Evolutionary conservation across 2,329 filamentous ascomycete genomes (phyloP).

Genomic region (Davidsoniella eucalypti): DNA sequence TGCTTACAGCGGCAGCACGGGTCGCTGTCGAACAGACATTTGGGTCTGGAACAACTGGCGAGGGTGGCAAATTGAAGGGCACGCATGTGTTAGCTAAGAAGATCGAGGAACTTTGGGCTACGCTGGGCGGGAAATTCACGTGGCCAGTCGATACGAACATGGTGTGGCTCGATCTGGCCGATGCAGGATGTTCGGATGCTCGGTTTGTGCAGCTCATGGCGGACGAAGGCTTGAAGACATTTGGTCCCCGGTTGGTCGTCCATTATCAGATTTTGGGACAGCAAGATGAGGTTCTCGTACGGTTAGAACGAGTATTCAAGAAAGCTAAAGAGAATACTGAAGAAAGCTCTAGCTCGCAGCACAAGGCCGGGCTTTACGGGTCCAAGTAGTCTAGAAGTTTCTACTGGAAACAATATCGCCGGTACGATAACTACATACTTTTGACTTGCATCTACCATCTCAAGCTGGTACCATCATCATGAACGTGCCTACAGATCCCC

Average conservation of each 20-base stretch:
- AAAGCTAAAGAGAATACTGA: slow-evolving; percentile 18
- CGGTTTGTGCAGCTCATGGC: slow-evolving; percentile 25
- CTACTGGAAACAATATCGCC: too few relatives aligned
- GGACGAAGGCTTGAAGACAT: slow-evolving; percentile 27
- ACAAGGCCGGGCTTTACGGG: too few relatives aligned
- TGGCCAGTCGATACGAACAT: slow-evolving; percentile 78
- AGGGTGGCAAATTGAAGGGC: slow-evolving; percentile 39
- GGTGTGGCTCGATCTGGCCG: slow-evolving; percentile 65
- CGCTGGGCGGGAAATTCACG: slow-evolving; percentile 49
- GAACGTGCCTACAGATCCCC: too few relatives aligned
- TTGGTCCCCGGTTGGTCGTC: slow-evolving; percentile 27
- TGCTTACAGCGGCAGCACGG: slow-evolving; percentile 54
- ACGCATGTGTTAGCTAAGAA: slow-evolving; percentile 47
- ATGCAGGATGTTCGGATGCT: slow-evolving; percentile 29
- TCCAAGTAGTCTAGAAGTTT: too few relatives aligned
- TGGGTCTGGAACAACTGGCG: slow-evolving; percentile 21
- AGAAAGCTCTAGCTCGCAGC: background rate
- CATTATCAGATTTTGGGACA: slow-evolving; percentile 47
- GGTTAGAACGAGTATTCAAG: slow-evolving; percentile 39
- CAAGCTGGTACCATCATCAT: too few relatives aligned
- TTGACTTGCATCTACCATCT: too few relatives aligned
- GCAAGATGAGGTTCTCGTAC: slow-evolving; percentile 40
- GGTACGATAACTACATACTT: too few relatives aligned
- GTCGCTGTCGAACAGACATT: slow-evolving; percentile 44
- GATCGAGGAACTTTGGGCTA: slow-evolving; percentile 54